Evolutionary conservation across 805 yeast species (phyloP), one percentile per base, ranked within the genome.

Genomic region (Yarrowia sp.): DNA sequence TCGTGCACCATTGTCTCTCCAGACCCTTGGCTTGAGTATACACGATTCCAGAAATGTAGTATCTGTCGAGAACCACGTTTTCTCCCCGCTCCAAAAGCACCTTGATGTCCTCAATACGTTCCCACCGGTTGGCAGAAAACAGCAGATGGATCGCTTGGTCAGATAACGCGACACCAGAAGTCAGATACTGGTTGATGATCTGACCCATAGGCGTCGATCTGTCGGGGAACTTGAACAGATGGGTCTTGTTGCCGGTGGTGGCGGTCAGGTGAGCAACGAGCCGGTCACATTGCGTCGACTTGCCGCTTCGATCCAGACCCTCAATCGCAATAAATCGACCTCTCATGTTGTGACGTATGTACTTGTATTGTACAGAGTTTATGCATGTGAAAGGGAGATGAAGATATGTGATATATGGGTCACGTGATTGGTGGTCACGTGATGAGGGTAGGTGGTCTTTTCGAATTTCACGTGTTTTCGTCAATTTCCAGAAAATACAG

Each of bases 61-160:
- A 95, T 71, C 99, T 80, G 75, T 95, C 99, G 68, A 93, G 76
- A 0, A 95, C 81, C 0, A 95, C 83, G 65, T 82, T 81, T 13
- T 74, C 75, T 1, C 97, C 97, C 0, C 75, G 70, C 0, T 77
- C 72, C 19, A 92, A 76, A 13, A 79, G 74, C 0, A 74, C 68
- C 12, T 78, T 74, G 6, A 95, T 86, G 4, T 76, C 75, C 0
- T 79, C 76, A 1, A 82, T 83, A 24, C 86, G 73, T 76, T 95
- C 99, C 99, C 99, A 95, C 70, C 99, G 80, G 74, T 95, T 95
- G 1, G 98, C 97, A 71, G 92, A 86, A 76, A 95, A 95, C 40
- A 95, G 79, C 30, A 95, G 80, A 77, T 95, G 99, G 6, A 92
- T 88, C 0, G 97, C 82, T 75, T 92, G 87, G 74, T 93, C 97